These are phyloP conservation scores for Cucurbita argyrosperma DNA, from an alignment of 306 rosid species.

Conservation along the genomic window DNA sequence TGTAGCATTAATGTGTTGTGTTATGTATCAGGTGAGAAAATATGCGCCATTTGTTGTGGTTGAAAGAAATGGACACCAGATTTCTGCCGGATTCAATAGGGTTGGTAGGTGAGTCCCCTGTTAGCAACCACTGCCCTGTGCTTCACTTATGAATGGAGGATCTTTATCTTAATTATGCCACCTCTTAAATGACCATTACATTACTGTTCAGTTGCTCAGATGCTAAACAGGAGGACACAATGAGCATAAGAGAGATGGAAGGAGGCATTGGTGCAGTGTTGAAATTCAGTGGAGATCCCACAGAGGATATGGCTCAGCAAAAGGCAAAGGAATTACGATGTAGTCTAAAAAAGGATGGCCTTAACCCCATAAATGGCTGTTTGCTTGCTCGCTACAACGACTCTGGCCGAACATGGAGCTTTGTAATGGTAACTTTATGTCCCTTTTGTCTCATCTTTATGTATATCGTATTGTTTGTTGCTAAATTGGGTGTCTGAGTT, in stretches of 20 bases:
- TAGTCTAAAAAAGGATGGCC: constrained; percentile 40
- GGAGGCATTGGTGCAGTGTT: constrained; percentile 59
- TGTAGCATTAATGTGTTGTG: not conserved
- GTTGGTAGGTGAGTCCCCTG: constrained; percentile 50
- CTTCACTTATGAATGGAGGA: no score
- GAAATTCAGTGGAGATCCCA: constrained; percentile 72
- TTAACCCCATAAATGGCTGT: constrained; percentile 53
- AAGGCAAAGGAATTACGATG: constrained; percentile 43
- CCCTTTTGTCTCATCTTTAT: no score
- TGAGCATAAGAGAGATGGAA: constrained; percentile 46
- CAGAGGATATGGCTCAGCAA: constrained; percentile 35
- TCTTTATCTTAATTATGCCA: no score
- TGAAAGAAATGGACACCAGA: constrained; percentile 58
- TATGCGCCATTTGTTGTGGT: constrained; percentile 52
- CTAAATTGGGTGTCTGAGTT: not conserved
- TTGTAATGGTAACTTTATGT: constrained; percentile 35
- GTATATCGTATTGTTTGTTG: no score
- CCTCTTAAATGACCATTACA: not conserved
- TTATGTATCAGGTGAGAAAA: constrained; percentile 46
- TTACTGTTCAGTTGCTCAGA: constrained; percentile 47
- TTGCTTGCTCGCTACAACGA: constrained; percentile 87
- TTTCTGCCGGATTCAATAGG: constrained; percentile 56
- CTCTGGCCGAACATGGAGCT: constrained; percentile 70
- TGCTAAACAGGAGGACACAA: constrained; percentile 50
- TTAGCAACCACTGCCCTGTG: no score